Percentiles rank a stretch among this genome's conserved stretches.
Evolutionary conservation across 2,329 filamentous ascomycete genomes (phyloP).

Genomic region (Fusarium nurragi): DNA sequence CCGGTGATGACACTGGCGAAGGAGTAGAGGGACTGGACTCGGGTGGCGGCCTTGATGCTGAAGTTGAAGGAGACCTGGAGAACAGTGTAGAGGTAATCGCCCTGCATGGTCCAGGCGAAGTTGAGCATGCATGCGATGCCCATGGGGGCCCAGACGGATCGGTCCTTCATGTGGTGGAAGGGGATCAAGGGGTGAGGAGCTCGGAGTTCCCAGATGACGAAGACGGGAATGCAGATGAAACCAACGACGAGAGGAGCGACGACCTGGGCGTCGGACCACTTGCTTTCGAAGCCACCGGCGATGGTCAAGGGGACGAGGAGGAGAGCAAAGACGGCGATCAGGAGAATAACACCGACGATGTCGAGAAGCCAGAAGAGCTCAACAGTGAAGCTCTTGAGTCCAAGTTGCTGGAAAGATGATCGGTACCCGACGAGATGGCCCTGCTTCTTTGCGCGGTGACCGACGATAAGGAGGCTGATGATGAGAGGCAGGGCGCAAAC

Average conservation of each 20-base stretch:
- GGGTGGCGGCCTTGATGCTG: constrained; percentile 63
- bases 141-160: constrained; percentile 70
- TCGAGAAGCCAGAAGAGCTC: constrained; percentile 60
- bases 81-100: constrained; percentile 71
- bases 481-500: constrained; percentile 66
- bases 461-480: constrained; percentile 59
- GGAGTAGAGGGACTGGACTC: constrained; percentile 68
- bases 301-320: constrained; percentile 57
- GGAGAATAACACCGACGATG: constrained; percentile 55
- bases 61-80: constrained; percentile 70
- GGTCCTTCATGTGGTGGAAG: constrained; percentile 69
- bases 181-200: constrained; percentile 66
- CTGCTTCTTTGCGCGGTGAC: constrained; percentile 61
- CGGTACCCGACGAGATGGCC: constrained; percentile 55
- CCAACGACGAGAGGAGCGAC: constrained; percentile 58
- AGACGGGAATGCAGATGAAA: constrained; percentile 60
- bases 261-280: constrained; percentile 53
- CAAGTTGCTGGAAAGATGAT: constrained; percentile 48
- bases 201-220: constrained; percentile 60
- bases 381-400: constrained; percentile 46
- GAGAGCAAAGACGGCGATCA: constrained; percentile 58
- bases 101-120: constrained; percentile 70
- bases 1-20: constrained; percentile 67
- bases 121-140: constrained; percentile 66
- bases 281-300: constrained; percentile 54